Evolutionary conservation across 176 grass and related monocot genomes (phyloP).

Genomic region (Tillandsia fasciculata): DNA sequence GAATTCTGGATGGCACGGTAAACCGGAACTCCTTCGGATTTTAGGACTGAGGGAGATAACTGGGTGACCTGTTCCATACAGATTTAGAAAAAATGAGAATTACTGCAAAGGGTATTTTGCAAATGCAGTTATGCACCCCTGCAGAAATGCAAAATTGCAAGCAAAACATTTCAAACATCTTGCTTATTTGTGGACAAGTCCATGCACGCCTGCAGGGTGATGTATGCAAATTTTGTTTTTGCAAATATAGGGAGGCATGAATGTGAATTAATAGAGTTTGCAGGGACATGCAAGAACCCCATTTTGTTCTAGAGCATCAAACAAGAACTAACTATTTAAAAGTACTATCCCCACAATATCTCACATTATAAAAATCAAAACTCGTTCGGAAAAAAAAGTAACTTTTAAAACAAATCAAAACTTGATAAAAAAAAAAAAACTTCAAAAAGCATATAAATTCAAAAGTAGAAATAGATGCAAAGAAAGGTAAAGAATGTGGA

Average conservation of each 20-base stretch:
- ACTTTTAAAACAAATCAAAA: not conserved
- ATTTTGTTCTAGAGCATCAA: not conserved
- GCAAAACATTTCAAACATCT: not conserved
- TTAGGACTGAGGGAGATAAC: slow-evolving; percentile 85
- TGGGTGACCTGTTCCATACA: slow-evolving; percentile 72
- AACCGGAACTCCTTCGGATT: slow-evolving; percentile 74
- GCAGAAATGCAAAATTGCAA: not conserved
- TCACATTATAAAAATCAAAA: no score
- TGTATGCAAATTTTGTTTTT: no score
- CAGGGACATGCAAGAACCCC: no score
- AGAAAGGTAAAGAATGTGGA: not conserved
- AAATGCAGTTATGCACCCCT: no score
- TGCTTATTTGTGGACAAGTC: no score
- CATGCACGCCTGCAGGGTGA: no score
- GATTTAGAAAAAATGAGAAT: slow-evolving; percentile 1
- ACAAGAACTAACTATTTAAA: not conserved
- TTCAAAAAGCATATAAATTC: not conserved
- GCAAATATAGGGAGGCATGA: no score
- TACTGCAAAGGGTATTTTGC: no score
- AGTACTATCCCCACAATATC: no score
- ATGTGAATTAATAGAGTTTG: no score
- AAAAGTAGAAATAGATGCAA: not conserved
- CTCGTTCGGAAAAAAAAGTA: not conserved
- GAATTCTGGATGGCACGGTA: slow-evolving; percentile 70
- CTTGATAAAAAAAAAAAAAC: not conserved